phyloP scores from a whole-genome alignment of 371 early-diverging fungal species.

The Cokeromyces recurvatus region DNA sequence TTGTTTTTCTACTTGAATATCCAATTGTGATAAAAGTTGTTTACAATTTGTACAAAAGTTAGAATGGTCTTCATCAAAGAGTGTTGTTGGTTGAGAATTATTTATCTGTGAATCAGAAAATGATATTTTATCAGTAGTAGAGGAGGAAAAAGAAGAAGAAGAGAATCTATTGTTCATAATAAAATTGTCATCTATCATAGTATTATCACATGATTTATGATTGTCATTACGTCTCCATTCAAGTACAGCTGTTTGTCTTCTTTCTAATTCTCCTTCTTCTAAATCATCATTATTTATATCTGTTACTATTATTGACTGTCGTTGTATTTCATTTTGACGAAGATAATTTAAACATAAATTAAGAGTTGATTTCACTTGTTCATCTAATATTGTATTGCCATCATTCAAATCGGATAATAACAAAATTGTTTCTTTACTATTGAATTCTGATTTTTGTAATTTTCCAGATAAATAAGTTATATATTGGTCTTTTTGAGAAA shows the following conservation, averaged over 20 bases:
- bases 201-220: too few species aligned
- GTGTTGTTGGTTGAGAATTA: too few species aligned
- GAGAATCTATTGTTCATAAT: too few species aligned
- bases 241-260: conserved; percentile 32
- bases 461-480: conserved; percentile 49
- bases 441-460: conserved; percentile 45
- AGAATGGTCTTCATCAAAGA: conserved; percentile 1
- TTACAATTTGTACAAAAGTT: conserved; percentile 38
- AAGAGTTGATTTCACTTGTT: conserved; percentile 27
- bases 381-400: conserved; percentile 8
- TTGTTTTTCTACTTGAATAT: conserved; percentile 50
- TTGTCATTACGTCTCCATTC: conserved; percentile 26
- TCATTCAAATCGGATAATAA: conserved; percentile 35
- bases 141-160: conserved; percentile 13
- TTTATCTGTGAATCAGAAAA: neutral
- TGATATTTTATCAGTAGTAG: neutral
- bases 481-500: conserved; percentile 54
- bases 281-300: conserved; percentile 27
- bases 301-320: neutral
- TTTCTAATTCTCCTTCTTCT: conserved; percentile 43
- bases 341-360: conserved; percentile 43
- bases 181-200: conserved; percentile 9
- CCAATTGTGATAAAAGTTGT: conserved; percentile 46
- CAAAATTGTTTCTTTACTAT: conserved; percentile 48
- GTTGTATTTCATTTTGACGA: conserved; percentile 22